phyloP scores from a whole-genome alignment of 2,329 filamentous ascomycete genomes.

The Trichoderma sp. region DNA sequence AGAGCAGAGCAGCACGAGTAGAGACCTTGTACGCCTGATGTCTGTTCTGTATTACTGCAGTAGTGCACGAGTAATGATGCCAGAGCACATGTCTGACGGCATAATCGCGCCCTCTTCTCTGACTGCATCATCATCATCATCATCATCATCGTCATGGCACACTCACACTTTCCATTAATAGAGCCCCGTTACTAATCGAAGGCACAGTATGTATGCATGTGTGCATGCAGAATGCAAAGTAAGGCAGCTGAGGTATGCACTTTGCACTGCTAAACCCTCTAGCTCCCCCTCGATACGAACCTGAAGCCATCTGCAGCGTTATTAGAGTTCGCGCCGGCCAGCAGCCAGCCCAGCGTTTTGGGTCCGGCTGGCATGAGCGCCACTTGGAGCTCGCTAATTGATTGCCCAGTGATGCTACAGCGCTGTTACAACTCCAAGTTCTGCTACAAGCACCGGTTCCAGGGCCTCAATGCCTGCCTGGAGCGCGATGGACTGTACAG shows the following conservation, averaged over 20 bases:
- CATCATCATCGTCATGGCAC: background rate
- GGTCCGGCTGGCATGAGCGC: background rate
- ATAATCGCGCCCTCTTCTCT: background rate
- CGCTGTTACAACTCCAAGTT: background rate
- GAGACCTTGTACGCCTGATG: background rate
- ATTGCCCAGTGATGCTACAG: background rate
- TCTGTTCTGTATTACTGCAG: background rate
- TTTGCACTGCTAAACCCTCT: background rate
- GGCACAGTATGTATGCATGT: background rate
- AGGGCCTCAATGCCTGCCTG: background rate
- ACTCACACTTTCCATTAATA: background rate
- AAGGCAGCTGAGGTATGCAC: background rate
- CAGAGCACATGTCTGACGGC: conserved; percentile 1
- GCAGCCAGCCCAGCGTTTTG: conserved; percentile 20
- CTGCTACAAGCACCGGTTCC: background rate
- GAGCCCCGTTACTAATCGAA: background rate
- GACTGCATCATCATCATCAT: background rate
- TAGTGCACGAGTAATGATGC: background rate
- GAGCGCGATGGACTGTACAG: background rate
- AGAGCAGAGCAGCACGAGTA: no score
- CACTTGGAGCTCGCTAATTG: background rate
- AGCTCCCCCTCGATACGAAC: background rate
- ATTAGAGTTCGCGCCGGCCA: background rate
- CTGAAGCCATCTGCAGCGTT: background rate
- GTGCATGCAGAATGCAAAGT: background rate